Percentiles rank a stretch among this genome's conserved stretches.
These are phyloP conservation scores for Cercophora samala DNA, from an alignment of 495 filamentous ascomycete species.

Conservation along the genomic window DNA sequence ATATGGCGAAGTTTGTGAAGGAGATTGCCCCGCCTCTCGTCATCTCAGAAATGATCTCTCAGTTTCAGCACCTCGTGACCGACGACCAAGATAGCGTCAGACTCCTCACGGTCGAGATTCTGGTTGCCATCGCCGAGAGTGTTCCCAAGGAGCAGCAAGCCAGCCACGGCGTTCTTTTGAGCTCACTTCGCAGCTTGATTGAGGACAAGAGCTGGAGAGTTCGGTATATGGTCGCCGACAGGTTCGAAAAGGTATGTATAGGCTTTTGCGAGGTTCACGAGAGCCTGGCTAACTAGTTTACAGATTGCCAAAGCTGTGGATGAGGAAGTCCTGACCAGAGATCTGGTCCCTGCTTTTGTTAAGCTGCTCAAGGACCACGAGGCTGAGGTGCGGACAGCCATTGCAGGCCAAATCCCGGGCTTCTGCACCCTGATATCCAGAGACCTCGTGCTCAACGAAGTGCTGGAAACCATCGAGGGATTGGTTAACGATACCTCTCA, in stretches of 20 bases:
- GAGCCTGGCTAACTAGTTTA: neutral
- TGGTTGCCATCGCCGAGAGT: constrained; percentile 94
- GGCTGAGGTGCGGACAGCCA: constrained; percentile 94
- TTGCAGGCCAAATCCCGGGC: constrained; percentile 95
- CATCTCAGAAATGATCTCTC: constrained; percentile 97
- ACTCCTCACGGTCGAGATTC: constrained; percentile 90
- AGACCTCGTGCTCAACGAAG: constrained; percentile 85
- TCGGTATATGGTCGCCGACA: constrained; percentile 97
- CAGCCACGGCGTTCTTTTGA: constrained; percentile 89
- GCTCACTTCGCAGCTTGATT: constrained; percentile 84
- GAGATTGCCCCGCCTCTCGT: constrained; percentile 87
- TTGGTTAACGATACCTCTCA: constrained; percentile 93
- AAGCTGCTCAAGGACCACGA: constrained; percentile 96
- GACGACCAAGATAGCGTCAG: constrained; percentile 98
- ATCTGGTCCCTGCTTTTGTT: constrained; percentile 94
- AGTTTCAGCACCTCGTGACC: constrained; percentile 91
- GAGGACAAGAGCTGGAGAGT: constrained; percentile 99
- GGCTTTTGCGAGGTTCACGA: constrained; percentile 8
- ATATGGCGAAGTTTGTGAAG: constrained; percentile 96
- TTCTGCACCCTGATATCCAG: constrained; percentile 88
- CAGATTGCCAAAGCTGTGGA: constrained; percentile 98
- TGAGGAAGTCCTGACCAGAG: constrained; percentile 89
- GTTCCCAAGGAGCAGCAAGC: constrained; percentile 97
- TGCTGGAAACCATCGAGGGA: constrained; percentile 95
- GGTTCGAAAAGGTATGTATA: constrained; percentile 83